Evolutionary conservation across 345 rosid genomes (phyloP).

Genomic region (Leavenworthia alabamica): DNA sequence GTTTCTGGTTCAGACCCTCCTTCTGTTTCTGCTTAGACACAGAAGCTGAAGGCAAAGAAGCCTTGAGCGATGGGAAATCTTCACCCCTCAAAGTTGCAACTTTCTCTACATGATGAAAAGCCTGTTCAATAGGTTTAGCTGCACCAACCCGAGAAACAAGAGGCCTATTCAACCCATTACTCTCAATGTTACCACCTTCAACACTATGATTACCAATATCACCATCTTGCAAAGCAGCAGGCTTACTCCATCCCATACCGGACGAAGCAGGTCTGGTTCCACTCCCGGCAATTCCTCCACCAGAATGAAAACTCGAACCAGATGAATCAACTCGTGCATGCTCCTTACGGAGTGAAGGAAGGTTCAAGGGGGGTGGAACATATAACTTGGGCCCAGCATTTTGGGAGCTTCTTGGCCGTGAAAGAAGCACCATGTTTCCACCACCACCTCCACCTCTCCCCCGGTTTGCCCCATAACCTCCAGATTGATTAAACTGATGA

Average conservation of each 20-base stretch:
- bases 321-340: conserved; percentile 73
- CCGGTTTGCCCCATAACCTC: conserved; percentile 45
- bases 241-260: conserved; percentile 87
- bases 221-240: conserved; percentile 39
- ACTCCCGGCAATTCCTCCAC: conserved; percentile 59
- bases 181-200: conserved; percentile 45
- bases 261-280: conserved; percentile 77
- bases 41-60: conserved; percentile 52
- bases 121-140: conserved; percentile 30
- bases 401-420: conserved; percentile 88
- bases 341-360: conserved; percentile 87
- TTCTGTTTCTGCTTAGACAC: conserved; percentile 64
- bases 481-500: conserved; percentile 40
- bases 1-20: conserved; percentile 59
- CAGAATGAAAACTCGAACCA: conserved; percentile 54
- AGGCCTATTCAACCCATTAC: conserved; percentile 40
- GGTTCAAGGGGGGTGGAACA: conserved; percentile 99
- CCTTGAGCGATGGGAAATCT: conserved; percentile 88
- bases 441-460: conserved; percentile 37
- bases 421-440: conserved; percentile 87
- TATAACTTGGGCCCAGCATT: conserved; percentile 87
- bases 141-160: conserved; percentile 45
- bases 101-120: conserved; percentile 41
- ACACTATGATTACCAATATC: conserved; percentile 35
- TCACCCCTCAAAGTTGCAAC: conserved; percentile 75